These are phyloP conservation scores for Xylariaceae sp. DNA, from an alignment of 2,329 filamentous ascomycete species.

Conservation along the genomic window DNA sequence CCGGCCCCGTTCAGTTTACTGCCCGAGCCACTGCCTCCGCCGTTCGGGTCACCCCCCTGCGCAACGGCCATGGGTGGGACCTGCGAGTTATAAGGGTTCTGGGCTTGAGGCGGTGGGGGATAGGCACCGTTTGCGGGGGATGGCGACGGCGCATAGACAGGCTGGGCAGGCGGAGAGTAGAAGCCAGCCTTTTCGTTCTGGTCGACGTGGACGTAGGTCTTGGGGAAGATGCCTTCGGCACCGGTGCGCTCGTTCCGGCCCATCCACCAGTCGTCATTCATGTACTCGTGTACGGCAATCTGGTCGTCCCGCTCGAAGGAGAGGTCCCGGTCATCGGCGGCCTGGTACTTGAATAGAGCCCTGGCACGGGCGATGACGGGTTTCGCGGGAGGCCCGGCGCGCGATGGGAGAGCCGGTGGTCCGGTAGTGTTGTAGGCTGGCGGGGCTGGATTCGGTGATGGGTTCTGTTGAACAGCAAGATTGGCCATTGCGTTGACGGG, in stretches of 20 bases:
- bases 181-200: conserved; percentile 45
- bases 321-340: conserved; percentile 75
- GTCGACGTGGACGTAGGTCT: conserved; percentile 76
- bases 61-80: conserved; percentile 73
- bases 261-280: conserved; percentile 98
- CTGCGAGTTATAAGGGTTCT: conserved; percentile 63
- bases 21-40: conserved; percentile 32
- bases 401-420: conserved; percentile 30
- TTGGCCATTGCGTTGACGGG: conserved; percentile 40
- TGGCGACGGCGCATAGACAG: conserved; percentile 29
- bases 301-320: conserved; percentile 75
- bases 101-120: conserved; percentile 40
- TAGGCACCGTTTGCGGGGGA: conserved; percentile 36
- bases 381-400: conserved; percentile 42
- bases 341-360: conserved; percentile 79
- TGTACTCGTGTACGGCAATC: conserved; percentile 79
- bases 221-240: conserved; percentile 90
- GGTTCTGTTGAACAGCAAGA: conserved; percentile 36
- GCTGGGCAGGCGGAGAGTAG: conserved; percentile 29
- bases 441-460: conserved; percentile 39
- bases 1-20: conserved; percentile 64
- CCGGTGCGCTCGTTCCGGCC: conserved; percentile 80
- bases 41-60: conserved; percentile 44
- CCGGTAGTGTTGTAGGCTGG: conserved; percentile 51
- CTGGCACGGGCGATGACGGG: conserved; percentile 67